Percentiles rank a stretch among this genome's conserved stretches.
Evolutionary conservation across 345 rosid species (phyloP).

Genomic region (Clausena lansium): DNA sequence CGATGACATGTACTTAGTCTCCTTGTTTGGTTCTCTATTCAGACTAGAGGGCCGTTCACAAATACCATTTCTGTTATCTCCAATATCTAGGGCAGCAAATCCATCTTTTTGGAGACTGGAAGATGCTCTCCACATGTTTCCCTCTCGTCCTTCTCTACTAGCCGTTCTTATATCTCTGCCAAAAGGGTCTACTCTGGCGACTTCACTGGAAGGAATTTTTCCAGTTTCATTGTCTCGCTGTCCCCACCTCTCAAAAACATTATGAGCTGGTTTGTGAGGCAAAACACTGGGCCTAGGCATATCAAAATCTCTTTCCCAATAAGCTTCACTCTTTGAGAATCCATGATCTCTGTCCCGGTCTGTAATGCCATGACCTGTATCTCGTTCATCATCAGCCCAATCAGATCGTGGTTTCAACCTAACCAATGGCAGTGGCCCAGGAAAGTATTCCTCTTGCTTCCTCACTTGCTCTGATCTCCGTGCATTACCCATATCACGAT

Average conservation of each 20-base stretch:
- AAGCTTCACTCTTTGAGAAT: conserved; percentile 57
- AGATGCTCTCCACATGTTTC: conserved; percentile 69
- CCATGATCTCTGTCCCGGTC: conserved; percentile 65
- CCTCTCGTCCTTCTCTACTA: conserved; percentile 64
- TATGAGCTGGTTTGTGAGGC: conserved; percentile 60
- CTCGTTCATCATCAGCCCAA: conserved; percentile 99
- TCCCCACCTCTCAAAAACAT: conserved; percentile 50
- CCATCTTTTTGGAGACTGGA: conserved; percentile 48
- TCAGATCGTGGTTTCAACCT: conserved; percentile 85
- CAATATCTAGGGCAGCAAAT: conserved; percentile 40
- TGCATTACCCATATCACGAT: conserved; percentile 34
- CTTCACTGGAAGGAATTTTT: conserved; percentile 61
- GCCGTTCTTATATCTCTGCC: conserved; percentile 44
- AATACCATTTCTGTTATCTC: conserved; percentile 41
- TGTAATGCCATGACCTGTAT: conserved; percentile 66
- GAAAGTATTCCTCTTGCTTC: conserved; percentile 61
- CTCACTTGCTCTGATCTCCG: conserved; percentile 40
- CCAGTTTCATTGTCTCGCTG: conserved; percentile 65
- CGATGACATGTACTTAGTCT: conserved; percentile 45
- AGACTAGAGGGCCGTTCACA: conserved; percentile 44
- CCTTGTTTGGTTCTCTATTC: conserved; percentile 54
- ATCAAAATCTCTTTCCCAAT: conserved; percentile 76
- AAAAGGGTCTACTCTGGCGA: conserved; percentile 37
- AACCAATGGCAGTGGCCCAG: conserved; percentile 75
- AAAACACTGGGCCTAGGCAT: conserved; percentile 57